Conservation (phyloP, 352 stramenopile genomes). For the Peronospora tabacina region DNA sequence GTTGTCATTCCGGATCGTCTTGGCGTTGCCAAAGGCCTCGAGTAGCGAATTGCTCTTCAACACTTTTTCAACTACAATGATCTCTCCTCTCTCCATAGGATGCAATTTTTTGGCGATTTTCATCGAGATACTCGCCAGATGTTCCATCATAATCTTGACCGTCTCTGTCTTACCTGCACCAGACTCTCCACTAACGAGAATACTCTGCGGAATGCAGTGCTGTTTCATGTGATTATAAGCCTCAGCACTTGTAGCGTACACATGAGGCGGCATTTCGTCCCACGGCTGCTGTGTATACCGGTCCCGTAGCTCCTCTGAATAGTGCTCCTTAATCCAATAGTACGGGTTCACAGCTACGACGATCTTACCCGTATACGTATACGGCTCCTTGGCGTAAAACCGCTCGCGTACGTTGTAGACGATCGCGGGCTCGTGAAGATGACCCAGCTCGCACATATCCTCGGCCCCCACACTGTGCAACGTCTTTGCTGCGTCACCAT, state of each 20-base stretch:
- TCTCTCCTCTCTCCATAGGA: slow-evolving; percentile 52
- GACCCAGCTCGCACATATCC: slow-evolving; percentile 79
- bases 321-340: slow-evolving; percentile 81
- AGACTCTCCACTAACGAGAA: slow-evolving; percentile 91
- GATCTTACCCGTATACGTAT: slow-evolving; percentile 96
- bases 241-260: slow-evolving; percentile 85
- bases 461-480: slow-evolving; percentile 47
- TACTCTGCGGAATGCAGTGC: slow-evolving; percentile 65
- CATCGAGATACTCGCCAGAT: slow-evolving; percentile 85
- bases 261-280: slow-evolving; percentile 76
- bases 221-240: slow-evolving; percentile 80
- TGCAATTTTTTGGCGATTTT: slow-evolving; percentile 52
- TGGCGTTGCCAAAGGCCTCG: slow-evolving; percentile 89
- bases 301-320: slow-evolving; percentile 66
- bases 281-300: slow-evolving; percentile 62
- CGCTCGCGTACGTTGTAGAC: slow-evolving; percentile 88
- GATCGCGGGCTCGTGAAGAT: slow-evolving; percentile 88
- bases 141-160: slow-evolving; percentile 96
- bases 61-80: slow-evolving; percentile 80
- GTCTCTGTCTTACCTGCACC: slow-evolving; percentile 93
- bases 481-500: slow-evolving; percentile 6
- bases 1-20: slow-evolving; percentile 92
- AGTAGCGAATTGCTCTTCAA: slow-evolving; percentile 87
- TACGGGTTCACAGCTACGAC: slow-evolving; percentile 96
- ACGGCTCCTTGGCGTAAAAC: slow-evolving; percentile 85